Conservation (phyloP, 1,139 yeast species). For the Geotrichum klebahnii region DNA sequence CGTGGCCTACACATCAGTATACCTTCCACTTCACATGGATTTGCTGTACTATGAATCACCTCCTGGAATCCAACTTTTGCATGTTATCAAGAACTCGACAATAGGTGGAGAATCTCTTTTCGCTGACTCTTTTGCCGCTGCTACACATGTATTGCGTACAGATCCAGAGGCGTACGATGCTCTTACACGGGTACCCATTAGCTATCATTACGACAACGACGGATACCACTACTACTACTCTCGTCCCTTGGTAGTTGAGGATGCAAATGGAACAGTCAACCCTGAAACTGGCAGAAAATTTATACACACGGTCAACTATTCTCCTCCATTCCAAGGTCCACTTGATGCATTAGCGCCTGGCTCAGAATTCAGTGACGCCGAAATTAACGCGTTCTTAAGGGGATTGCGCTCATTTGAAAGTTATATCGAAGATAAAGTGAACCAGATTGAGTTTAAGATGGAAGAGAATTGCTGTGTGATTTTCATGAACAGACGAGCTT, state of each 20-base stretch:
- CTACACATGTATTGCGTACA: slow-evolving; percentile 47
- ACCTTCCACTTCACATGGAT: slow-evolving; percentile 78
- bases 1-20: slow-evolving; percentile 65
- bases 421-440: slow-evolving; percentile 51
- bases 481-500: slow-evolving; percentile 67
- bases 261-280: slow-evolving; percentile 38
- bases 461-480: slow-evolving; percentile 63
- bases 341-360: slow-evolving; percentile 45
- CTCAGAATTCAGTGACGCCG: slow-evolving; percentile 24
- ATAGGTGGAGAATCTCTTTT: slow-evolving; percentile 69
- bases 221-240: slow-evolving; percentile 61
- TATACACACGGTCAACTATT: slow-evolving; percentile 62
- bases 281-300: slow-evolving; percentile 37
- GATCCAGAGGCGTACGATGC: slow-evolving; percentile 68
- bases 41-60: slow-evolving; percentile 76
- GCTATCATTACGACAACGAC: slow-evolving; percentile 65
- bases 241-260: slow-evolving; percentile 64
- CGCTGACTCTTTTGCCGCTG: slow-evolving; percentile 73
- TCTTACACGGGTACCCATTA: slow-evolving; percentile 58
- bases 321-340: slow-evolving; percentile 87
- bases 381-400: slow-evolving; percentile 52
- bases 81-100: slow-evolving; percentile 59
- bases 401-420: slow-evolving; percentile 61
- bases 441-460: slow-evolving; percentile 56
- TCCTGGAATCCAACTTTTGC: slow-evolving; percentile 74